Conservation (phyloP, 2,329 filamentous ascomycete species). For the Thelonectria olida region DNA sequence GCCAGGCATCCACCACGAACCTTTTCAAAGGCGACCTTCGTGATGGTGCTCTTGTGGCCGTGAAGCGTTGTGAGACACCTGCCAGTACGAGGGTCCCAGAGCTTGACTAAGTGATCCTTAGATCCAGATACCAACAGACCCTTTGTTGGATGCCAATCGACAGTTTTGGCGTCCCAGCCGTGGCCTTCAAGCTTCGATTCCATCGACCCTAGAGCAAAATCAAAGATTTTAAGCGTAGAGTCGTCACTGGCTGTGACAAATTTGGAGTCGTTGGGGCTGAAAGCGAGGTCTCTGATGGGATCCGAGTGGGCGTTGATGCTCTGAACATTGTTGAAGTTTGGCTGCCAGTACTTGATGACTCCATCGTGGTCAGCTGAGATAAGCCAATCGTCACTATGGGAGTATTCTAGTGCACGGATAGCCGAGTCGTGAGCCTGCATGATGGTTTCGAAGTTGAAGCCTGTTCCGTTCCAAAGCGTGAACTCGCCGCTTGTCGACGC, state of each 20-base stretch:
- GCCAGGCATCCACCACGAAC: slow-evolving; percentile 86
- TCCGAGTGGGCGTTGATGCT: slow-evolving; percentile 91
- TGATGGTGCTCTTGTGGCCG: slow-evolving; percentile 97
- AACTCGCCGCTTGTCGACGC: slow-evolving; percentile 98
- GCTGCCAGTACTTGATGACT: slow-evolving; percentile 97
- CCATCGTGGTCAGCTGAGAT: slow-evolving; percentile 96
- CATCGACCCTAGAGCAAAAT: slow-evolving; percentile 87
- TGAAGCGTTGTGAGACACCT: slow-evolving; percentile 93
- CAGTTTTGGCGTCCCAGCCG: slow-evolving; percentile 96
- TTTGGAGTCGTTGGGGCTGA: slow-evolving; percentile 92
- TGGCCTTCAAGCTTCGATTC: slow-evolving; percentile 91
- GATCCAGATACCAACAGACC: slow-evolving; percentile 94
- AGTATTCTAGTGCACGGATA: slow-evolving; percentile 85
- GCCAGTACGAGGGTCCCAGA: slow-evolving; percentile 95
- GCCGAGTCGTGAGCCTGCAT: slow-evolving; percentile 96
- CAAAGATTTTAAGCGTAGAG: slow-evolving; percentile 91
- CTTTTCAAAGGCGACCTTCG: slow-evolving; percentile 89
- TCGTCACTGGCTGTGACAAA: slow-evolving; percentile 98
- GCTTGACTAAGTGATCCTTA: slow-evolving; percentile 96
- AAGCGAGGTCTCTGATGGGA: slow-evolving; percentile 89
- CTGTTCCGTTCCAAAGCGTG: slow-evolving; percentile 97
- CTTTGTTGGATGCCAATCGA: slow-evolving; percentile 97
- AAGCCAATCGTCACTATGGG: slow-evolving; percentile 96
- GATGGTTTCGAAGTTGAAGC: slow-evolving; percentile 99
- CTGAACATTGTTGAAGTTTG: slow-evolving; percentile 99